Conservation (phyloP, 2,329 filamentous ascomycete species). For the Trichophaea hybrida region DNA sequence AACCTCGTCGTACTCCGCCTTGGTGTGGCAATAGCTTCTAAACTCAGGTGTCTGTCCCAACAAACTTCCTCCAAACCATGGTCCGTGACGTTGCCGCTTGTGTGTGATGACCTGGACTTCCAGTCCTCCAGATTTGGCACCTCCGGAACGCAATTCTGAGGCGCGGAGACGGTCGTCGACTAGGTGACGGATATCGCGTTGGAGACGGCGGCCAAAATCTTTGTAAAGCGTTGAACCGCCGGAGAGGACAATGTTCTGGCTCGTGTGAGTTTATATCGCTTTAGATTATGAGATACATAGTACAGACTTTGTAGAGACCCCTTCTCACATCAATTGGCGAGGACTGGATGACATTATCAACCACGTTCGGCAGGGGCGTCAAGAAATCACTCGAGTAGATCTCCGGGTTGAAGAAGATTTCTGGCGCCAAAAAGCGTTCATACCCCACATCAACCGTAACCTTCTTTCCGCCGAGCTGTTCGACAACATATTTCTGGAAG, state of each 20-base stretch:
- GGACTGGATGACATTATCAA: conserved; percentile 92
- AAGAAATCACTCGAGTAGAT: conserved; percentile 99
- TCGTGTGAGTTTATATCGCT: background rate
- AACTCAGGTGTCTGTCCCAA: conserved; percentile 96
- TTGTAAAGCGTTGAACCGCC: conserved; percentile 97
- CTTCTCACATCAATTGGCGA: conserved; percentile 94
- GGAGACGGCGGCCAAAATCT: conserved; percentile 88
- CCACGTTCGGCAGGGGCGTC: conserved; percentile 82
- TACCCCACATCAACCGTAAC: conserved; percentile 87
- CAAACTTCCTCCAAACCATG: conserved; percentile 96
- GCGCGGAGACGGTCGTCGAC: conserved; percentile 87
- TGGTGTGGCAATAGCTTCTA: conserved; percentile 95
- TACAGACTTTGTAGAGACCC: conserved; percentile 65
- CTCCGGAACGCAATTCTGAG: conserved; percentile 80
- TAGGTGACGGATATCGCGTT: conserved; percentile 91
- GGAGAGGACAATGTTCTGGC: conserved; percentile 81
- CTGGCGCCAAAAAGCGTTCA: conserved; percentile 91
- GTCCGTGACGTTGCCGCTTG: conserved; percentile 91
- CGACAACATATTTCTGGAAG: conserved; percentile 80
- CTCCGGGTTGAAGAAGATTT: conserved; percentile 99
- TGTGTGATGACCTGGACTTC: conserved; percentile 96
- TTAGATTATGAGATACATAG: background rate
- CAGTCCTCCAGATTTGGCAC: conserved; percentile 80
- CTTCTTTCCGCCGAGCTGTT: conserved; percentile 62
- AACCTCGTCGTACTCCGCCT: conserved; percentile 84